Base-by-base conservation (phyloP, 2,329 filamentous ascomycete species). In the Aspergillus sp. region DNA sequence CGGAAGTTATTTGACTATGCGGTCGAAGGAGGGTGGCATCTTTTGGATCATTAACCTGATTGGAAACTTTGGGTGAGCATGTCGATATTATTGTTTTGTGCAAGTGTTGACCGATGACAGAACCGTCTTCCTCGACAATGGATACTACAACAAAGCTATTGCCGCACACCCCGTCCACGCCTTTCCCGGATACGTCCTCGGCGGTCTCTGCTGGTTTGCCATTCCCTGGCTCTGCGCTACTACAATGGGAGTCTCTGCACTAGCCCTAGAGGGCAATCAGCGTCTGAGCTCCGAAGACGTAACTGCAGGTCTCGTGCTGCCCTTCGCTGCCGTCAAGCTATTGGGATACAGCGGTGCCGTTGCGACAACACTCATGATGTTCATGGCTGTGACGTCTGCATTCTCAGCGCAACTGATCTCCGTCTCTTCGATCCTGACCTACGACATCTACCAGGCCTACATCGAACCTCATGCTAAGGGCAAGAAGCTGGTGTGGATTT, bases 111-210 rank as follows among this genome's bases (percentile, higher is more conserved):
- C 15, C 13, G 22, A 10, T 7, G 10, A 30, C 23, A 56, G 75
- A 5, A 90, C 86, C 1, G 87, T 94, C 3, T 94, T 94, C 73
- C 76, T 89, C 41, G 89, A 94, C 62, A 90, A 90, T 55, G 69
- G 86, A 13, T 95, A 94, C 73, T 95, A 90, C 71, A 93, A 95
- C 76, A 95, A 95, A 69, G 90, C 89, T 13, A 95, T 95, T 59
- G 88, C 90, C 5, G 89, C 90, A 0, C 85, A 83, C 19, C 89
- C 89, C 1, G 85, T 91, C 0, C 83, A 91, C 51, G 90, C 90
- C 0, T 80, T 96, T 2, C 90, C 90, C 0, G 90, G 90, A 15
- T 95, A 95, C 62, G 84, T 95, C 47, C 79, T 91, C 52, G 90
- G 90, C 4, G 90, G 90, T 19, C 77, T 95, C 1, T 84, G 81